Evolutionary conservation across 2,329 filamentous ascomycete species (phyloP), one percentile per base, ranked within the genome.

Genomic region (Lasiodiplodia citricola): DNA sequence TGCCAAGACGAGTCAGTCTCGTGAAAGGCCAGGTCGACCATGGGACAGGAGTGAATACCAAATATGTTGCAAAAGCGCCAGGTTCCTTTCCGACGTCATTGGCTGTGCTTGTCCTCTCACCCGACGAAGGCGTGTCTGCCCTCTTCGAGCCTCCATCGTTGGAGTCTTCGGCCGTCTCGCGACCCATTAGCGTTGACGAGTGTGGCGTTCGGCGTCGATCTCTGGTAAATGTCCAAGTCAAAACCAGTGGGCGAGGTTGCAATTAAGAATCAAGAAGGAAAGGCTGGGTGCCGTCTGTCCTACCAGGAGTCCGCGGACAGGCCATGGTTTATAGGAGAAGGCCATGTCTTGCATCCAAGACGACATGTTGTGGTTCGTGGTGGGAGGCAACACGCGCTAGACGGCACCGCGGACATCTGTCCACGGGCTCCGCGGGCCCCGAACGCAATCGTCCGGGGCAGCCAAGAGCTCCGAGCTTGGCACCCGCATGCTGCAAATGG

Each of bases 1-100:
- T 79, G 70, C 60, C 14, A 16, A 31, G 35, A 35, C n/a, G 18
- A 31, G 28, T 51, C 18, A 51, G 58, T 16, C 23, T 23, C 11
- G 14, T 13, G 1, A 18, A 10, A 21, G 18, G 8, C 14, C 25
- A 14, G 28, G 16, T 4, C 14, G 25, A 18, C n/a, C 25, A 4
- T 14, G 18, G 28, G 8, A 16, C 18, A 56, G 58, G 5, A 25
- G 4, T 52, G 5, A 13, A 11, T 52, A 64, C 60, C n/a, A 37
- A 1, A 21, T 64, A 64, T 1, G 60, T 64, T 38, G 44, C 47
- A 14, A 64, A 52, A n/a, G 60, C 47, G 13, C 60, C 60, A 11
- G 60, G 4, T 2, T 64, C 60, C 38, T 41, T 64, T 1, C 7
- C 35, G 10, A 21, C 10, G 3, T 38, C 7, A 11, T 38, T 13